Evolutionary conservation across 2,329 filamentous ascomycete genomes (phyloP), one percentile per base, ranked within the genome.

Genomic region (Fusarium pilosicola): DNA sequence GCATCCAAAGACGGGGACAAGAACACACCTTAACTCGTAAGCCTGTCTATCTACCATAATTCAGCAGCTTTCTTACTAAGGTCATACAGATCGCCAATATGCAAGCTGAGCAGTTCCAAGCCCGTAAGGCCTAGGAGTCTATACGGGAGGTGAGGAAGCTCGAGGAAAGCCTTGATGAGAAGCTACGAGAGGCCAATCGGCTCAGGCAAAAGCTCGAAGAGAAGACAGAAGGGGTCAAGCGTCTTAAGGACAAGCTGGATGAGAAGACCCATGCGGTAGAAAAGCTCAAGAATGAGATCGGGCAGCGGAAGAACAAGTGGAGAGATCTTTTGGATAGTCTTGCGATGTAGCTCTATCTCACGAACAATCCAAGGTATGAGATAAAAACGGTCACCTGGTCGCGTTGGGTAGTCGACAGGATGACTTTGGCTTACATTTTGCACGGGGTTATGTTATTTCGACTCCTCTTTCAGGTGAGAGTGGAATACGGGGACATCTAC

Each of bases 61-160:
- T 1, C 20, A 13, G 1, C 1, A 22, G 4, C 20, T 14, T 22
- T 13, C 2, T 41, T 22, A 1, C 20, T 14, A 7, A 22, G 9
- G 6, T 18, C 7, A 22, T 22, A 9, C 0, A 41, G 39, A 14
- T 41, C 39, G 7, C 39, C 12, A 41, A 41, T 14, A 22, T 41
- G 39, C 13, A 22, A 41, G 7, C 20, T 41, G 11, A 14, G 13
- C 39, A 41, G 20, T 13, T 12, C 20, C 7, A 14, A 22, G 39
- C 5, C 13, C 20, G 20, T 22, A 22, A 22, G 39, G 39, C 39
- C 8, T 14, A 8, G 39, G 39, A 41, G 20, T 41, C 20, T 7
- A 41, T 41, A 41, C 7, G 39, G 20, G 39, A 41, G 39, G 13
- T 41, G 7, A 41, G 20, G 22, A 22, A 22, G 20, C 20, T 41